phyloP scores from a whole-genome alignment of 2,329 filamentous ascomycete genomes.

The Beauveria rudraprayagi region DNA sequence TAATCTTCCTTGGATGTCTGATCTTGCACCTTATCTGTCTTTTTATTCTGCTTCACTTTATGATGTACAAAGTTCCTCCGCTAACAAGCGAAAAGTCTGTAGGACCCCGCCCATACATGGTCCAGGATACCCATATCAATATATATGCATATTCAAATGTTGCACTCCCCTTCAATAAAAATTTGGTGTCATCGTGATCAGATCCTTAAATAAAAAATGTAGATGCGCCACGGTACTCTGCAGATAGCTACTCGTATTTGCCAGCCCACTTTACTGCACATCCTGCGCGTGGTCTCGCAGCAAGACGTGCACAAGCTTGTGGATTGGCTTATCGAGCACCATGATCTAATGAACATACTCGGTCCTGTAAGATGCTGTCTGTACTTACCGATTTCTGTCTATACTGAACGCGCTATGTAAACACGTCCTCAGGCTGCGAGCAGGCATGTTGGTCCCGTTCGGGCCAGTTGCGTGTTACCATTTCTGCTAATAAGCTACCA shows the following conservation, averaged over 20 bases:
- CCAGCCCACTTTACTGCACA: neutral
- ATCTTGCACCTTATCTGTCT: constrained; percentile 27
- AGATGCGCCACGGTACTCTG: too few relatives aligned
- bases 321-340: too few relatives aligned
- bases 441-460: too few relatives aligned
- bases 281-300: too few relatives aligned
- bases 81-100: constrained; percentile 19
- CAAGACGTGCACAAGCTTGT: too few relatives aligned
- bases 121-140: neutral
- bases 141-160: neutral
- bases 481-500: too few relatives aligned
- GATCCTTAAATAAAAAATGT: neutral
- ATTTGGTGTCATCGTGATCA: neutral
- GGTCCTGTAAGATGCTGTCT: too few relatives aligned
- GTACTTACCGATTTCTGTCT: too few relatives aligned
- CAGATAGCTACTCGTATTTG: neutral
- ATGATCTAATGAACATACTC: too few relatives aligned
- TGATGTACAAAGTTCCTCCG: constrained; percentile 9
- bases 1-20: constrained; percentile 73
- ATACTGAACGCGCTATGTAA: too few relatives aligned
- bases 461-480: too few relatives aligned
- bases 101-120: constrained; percentile 4
- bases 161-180: neutral
- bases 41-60: constrained; percentile 8
- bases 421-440: too few relatives aligned